These are phyloP conservation scores for Torulaspora gathmanii DNA, from an alignment of 805 yeast genomes.

Conservation along the genomic window DNA sequence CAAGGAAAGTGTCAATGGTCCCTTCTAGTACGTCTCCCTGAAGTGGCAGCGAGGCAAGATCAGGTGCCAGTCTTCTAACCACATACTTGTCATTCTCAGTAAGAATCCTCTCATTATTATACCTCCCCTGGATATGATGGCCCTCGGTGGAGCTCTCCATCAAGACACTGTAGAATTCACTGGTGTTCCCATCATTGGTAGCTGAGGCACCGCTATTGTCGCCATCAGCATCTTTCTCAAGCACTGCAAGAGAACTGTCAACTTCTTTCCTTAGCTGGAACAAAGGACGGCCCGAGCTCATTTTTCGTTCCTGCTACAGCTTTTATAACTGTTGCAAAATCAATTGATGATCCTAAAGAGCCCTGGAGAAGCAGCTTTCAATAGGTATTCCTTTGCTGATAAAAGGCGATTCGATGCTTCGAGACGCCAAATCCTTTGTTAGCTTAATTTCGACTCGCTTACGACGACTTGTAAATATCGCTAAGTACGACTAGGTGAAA, in stretches of 20 bases:
- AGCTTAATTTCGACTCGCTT: background rate
- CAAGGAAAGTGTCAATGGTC: constrained; percentile 44
- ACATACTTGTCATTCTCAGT: constrained; percentile 33
- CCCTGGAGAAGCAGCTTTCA: background rate
- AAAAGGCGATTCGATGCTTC: background rate
- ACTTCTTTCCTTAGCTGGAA: constrained; percentile 34
- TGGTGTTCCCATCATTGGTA: constrained; percentile 3
- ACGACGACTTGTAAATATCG: background rate
- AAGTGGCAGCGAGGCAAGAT: constrained; percentile 16
- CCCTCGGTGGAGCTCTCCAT: constrained; percentile 12
- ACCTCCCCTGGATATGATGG: constrained; percentile 9
- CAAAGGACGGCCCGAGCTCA: constrained; percentile 18
- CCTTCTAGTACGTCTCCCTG: constrained; percentile 34
- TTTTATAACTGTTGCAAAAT: background rate
- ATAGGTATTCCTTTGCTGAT: background rate
- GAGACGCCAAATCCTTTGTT: background rate
- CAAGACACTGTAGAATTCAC: constrained; percentile 7
- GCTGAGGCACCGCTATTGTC: constrained; percentile 5
- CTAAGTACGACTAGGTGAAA: constrained; percentile 1
- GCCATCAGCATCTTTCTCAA: constrained; percentile 17
- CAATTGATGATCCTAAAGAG: background rate
- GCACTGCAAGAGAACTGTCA: constrained; percentile 29
- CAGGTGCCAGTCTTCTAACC: constrained; percentile 24
- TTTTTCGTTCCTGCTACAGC: background rate
- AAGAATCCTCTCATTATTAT: constrained; percentile 19